Evolutionary conservation across 2,329 filamentous ascomycete genomes (phyloP).

Genomic region (Helotiales sp.): DNA sequence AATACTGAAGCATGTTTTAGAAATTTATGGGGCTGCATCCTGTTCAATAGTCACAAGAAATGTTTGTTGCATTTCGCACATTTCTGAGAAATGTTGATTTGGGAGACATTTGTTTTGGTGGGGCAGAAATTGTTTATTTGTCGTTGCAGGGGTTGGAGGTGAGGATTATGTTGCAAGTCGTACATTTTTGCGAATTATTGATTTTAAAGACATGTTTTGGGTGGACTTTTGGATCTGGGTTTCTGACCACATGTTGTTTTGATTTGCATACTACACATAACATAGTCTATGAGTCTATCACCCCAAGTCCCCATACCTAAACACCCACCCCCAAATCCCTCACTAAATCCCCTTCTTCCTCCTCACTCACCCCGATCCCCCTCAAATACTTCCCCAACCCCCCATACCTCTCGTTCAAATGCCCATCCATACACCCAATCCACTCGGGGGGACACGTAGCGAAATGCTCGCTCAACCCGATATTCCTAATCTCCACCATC

Average conservation of each 20-base stretch:
- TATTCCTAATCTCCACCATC: constrained; percentile 68
- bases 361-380: constrained; percentile 50
- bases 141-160: neutral
- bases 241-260: neutral
- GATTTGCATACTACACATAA: neutral
- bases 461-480: constrained; percentile 78
- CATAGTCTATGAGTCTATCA: no score
- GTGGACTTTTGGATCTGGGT: neutral
- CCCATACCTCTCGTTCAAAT: constrained; percentile 67
- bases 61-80: neutral
- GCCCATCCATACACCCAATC: constrained; percentile 60
- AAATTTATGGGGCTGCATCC: neutral
- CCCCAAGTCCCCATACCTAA: neutral
- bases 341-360: constrained; percentile 33
- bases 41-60: neutral
- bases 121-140: neutral
- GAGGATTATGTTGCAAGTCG: neutral
- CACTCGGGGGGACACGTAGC: constrained; percentile 68
- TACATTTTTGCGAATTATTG: neutral
- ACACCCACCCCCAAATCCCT: neutral
- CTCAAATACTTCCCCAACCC: constrained; percentile 64
- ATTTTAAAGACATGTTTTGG: neutral
- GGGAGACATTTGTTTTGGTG: neutral
- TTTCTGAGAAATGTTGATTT: neutral
- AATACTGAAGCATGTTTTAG: neutral